Percentiles rank a stretch among this genome's conserved stretches.
These are phyloP conservation scores for Saccharomycopsis sp. DNA, from an alignment of 805 yeast species.

Conservation along the genomic window DNA sequence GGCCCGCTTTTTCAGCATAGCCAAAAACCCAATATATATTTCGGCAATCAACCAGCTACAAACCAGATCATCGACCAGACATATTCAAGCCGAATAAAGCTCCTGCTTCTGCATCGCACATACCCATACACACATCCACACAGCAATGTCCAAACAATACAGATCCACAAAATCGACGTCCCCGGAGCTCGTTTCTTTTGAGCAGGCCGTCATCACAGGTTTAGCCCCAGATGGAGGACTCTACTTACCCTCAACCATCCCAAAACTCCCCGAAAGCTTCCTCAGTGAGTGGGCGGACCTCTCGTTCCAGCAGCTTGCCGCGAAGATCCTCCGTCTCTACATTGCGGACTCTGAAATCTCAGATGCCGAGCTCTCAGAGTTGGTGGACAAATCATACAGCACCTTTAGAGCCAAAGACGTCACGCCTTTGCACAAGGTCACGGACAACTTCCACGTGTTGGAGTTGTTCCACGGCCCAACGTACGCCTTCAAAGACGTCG, in stretches of 20 bases:
- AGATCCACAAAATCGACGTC: conserved; percentile 71
- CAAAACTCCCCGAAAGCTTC: conserved; percentile 53
- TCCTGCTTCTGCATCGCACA: background rate
- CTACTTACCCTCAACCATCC: conserved; percentile 80
- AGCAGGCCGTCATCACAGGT: conserved; percentile 82
- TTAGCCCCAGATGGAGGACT: conserved; percentile 96
- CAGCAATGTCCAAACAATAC: conserved; percentile 45
- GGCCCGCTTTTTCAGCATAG: too few species aligned
- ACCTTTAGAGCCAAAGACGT: conserved; percentile 86
- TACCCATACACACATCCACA: background rate
- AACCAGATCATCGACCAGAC: too few species aligned
- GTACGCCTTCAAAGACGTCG: conserved; percentile 98
- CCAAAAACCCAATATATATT: too few species aligned
- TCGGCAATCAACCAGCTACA: too few species aligned
- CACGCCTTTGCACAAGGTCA: conserved; percentile 68
- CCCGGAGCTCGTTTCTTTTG: conserved; percentile 54
- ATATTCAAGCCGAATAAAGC: too few species aligned
- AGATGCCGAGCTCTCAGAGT: conserved; percentile 51
- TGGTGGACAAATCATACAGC: conserved; percentile 71
- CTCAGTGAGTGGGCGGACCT: conserved; percentile 63
- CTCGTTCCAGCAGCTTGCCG: conserved; percentile 81
- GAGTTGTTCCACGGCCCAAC: conserved; percentile 99
- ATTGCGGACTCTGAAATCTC: conserved; percentile 70
- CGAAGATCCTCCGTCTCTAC: conserved; percentile 75
- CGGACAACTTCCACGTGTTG: conserved; percentile 63